These are phyloP conservation scores for Mortierella sp. DNA, from an alignment of 371 early-diverging fungal genomes.

Conservation along the genomic window DNA sequence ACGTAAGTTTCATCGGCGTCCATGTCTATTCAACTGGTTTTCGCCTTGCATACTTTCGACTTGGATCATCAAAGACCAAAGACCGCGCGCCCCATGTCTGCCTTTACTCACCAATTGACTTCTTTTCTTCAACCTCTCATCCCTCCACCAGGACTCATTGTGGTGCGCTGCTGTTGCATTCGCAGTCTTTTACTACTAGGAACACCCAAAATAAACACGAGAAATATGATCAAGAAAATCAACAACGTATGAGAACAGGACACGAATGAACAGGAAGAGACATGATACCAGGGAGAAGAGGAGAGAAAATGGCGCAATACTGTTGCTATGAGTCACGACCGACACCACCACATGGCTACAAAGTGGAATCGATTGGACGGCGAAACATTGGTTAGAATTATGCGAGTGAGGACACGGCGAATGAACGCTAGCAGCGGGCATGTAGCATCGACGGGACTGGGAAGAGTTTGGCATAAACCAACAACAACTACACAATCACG, in stretches of 20 bases:
- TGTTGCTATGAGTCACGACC: too few relatives aligned
- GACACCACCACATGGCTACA: too few relatives aligned
- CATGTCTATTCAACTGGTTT: too few relatives aligned
- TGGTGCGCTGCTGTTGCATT: slow-evolving; percentile 55
- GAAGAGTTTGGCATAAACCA: too few relatives aligned
- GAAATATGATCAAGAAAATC: not conserved
- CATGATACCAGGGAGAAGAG: not conserved
- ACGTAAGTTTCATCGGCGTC: slow-evolving; percentile 62
- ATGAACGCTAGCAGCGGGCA: too few relatives aligned
- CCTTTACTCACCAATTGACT: not conserved
- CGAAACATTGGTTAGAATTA: too few relatives aligned
- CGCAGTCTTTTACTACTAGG: slow-evolving; percentile 50
- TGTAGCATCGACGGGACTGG: too few relatives aligned
- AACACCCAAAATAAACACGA: not conserved
- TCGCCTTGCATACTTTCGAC: not conserved
- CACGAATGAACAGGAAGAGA: not conserved
- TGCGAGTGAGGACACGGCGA: too few relatives aligned
- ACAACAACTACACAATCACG: too few relatives aligned
- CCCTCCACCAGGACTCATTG: slow-evolving; percentile 33
- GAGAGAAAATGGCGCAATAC: too few relatives aligned
- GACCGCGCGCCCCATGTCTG: not conserved
- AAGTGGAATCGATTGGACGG: too few relatives aligned
- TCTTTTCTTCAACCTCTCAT: not conserved
- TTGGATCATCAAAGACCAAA: not conserved
- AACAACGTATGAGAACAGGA: not conserved